phyloP scores from a whole-genome alignment of 2,329 filamentous ascomycete species.

The Alternaria sp. region DNA sequence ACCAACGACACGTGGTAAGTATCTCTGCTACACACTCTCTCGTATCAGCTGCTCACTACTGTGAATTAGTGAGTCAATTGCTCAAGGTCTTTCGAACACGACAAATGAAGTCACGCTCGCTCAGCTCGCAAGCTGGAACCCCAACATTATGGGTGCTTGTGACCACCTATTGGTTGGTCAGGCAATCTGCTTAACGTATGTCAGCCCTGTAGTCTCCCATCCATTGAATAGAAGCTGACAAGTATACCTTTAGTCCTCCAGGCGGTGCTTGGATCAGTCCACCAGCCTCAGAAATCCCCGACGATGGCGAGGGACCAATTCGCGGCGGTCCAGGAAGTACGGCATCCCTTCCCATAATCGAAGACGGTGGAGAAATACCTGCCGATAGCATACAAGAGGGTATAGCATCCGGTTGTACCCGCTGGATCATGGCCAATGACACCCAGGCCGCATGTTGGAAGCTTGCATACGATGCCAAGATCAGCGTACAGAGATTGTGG shows the following conservation, averaged over 20 bases:
- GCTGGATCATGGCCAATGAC: not conserved
- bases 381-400: not conserved
- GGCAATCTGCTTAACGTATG: not conserved
- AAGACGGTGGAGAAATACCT: not conserved
- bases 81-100: not conserved
- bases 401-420: not conserved
- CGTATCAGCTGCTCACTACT: not conserved
- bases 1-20: no score
- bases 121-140: not conserved
- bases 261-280: not conserved
- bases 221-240: no score
- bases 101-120: not conserved
- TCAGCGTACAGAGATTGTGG: not conserved
- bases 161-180: not conserved
- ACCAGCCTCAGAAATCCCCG: not conserved
- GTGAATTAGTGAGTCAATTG: not conserved
- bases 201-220: not conserved
- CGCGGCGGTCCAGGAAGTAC: constrained; percentile 1
- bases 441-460: not conserved
- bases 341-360: not conserved
- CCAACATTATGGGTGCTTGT: not conserved
- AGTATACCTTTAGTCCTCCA: not conserved
- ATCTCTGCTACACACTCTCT: not conserved
- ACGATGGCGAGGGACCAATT: not conserved
- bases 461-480: not conserved